Evolutionary conservation across 2,329 filamentous ascomycete genomes (phyloP).

Genomic region (Phialophora expanda): DNA sequence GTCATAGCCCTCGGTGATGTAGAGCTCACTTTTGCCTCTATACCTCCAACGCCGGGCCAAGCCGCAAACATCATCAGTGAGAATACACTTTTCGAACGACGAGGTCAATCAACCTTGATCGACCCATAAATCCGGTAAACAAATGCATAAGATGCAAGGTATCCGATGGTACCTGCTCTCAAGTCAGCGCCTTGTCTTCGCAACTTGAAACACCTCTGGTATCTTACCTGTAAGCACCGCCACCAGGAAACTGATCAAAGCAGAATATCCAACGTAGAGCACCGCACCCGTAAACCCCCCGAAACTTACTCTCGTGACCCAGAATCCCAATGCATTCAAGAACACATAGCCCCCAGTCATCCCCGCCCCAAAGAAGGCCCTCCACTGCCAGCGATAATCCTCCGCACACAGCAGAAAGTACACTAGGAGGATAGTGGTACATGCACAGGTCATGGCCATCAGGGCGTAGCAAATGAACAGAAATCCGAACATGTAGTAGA

Average conservation of each 20-base stretch:
- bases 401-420: conserved; percentile 96
- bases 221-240: conserved; percentile 88
- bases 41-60: conserved; percentile 16
- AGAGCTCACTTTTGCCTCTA: conserved; percentile 5
- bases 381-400: conserved; percentile 99
- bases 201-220: conserved; percentile 3
- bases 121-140: conserved; percentile 91
- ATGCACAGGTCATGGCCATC: conserved; percentile 93
- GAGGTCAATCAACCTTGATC: conserved; percentile 91
- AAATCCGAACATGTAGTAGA: conserved; percentile 99
- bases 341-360: conserved; percentile 93
- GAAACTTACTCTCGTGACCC: conserved; percentile 84
- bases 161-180: conserved; percentile 82
- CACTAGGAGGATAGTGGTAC: conserved; percentile 89
- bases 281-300: conserved; percentile 84
- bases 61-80: conserved; percentile 10
- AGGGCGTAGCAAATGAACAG: conserved; percentile 96
- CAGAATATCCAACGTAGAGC: conserved; percentile 91
- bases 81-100: conserved; percentile 1
- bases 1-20: not conserved
- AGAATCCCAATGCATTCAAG: conserved; percentile 86
- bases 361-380: conserved; percentile 87
- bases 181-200: not conserved
- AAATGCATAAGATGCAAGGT: conserved; percentile 93
- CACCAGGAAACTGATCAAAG: conserved; percentile 85